Base-by-base conservation (phyloP, 306 rosid genomes). In the Vigna reflexopilosa region DNA sequence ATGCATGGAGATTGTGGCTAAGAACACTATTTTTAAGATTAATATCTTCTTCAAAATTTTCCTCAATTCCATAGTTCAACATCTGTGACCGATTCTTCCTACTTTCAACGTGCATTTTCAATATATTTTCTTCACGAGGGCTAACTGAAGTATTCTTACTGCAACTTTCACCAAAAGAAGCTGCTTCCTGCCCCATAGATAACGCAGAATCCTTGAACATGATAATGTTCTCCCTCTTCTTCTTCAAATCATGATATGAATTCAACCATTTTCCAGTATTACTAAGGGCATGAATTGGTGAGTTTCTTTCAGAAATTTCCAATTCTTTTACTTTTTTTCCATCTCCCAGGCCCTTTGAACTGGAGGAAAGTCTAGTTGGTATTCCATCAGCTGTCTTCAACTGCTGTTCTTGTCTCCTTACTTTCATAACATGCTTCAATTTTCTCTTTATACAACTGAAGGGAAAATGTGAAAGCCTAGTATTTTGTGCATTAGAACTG, bases 391-490 rank as follows among this genome's bases (percentile, higher is more conserved):
- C 38, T 48, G 79, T 45, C 59, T 14, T 82, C 52, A 72, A 68
- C 50, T 74, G 77, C 68, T 66, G 76, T 61, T 83, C 91, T 77
- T 88, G 89, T 77, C 80, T 85, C 78, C 85, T 73, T 32, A 52
- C 72, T 71, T 85, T 81, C 83, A 87, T 74, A 58, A 79, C 91
- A 26, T 86, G 82, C 72, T 67, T 88, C 81, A 89, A 63, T 81
- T 85, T 90, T 86, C 85, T 85, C 82, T 83, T 90, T 45, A 88
- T 55, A 66, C 50, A 84, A 70, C 86, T 81, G 30, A 90, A 72
- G 38, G 87, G 72, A 77, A 80, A 83, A 78, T 54, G 34, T 6
- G 79, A 59, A 45, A 79, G 78, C 82, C 78, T 84, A 11, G 9
- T 82, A 64, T 75, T 70, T 61, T 75, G 79, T 24, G 32, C 77